Evolutionary conservation across 805 yeast species (phyloP).

Genomic region (Candida sanyiensis): DNA sequence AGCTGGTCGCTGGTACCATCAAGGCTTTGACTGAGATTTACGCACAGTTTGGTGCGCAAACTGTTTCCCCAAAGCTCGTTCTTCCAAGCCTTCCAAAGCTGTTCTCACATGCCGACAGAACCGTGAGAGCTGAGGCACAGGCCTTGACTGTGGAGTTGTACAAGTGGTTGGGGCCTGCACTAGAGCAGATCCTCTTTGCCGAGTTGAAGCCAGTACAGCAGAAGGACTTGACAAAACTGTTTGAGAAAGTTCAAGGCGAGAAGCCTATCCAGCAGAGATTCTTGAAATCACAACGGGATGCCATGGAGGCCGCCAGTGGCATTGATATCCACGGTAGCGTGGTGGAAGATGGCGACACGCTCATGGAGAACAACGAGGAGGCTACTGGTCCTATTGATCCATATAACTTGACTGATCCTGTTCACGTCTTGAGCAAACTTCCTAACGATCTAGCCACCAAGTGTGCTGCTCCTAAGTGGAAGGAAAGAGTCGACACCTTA

Average conservation of each 20-base stretch:
- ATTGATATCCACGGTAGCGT: conserved; percentile 9
- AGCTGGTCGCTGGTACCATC: conserved; percentile 64
- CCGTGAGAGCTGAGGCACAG: conserved; percentile 76
- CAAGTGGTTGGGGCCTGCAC: conserved; percentile 60
- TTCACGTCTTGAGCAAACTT: conserved; percentile 55
- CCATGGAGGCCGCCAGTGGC: conserved; percentile 25
- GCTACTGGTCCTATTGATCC: conserved; percentile 45
- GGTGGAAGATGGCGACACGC: conserved; percentile 20
- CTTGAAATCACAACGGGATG: conserved; percentile 47
- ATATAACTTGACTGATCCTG: conserved; percentile 64
- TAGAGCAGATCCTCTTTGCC: conserved; percentile 55
- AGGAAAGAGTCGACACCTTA: conserved; percentile 81
- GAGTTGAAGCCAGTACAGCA: conserved; percentile 88
- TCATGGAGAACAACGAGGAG: conserved; percentile 26
- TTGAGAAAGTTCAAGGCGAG: conserved; percentile 44
- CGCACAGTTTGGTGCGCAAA: conserved; percentile 54
- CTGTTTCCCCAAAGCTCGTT: conserved; percentile 51
- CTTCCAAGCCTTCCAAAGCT: conserved; percentile 57
- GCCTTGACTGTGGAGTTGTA: conserved; percentile 62
- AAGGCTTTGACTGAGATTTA: conserved; percentile 48
- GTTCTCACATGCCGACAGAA: conserved; percentile 81
- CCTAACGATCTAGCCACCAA: conserved; percentile 56
- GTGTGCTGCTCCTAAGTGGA: conserved; percentile 72
- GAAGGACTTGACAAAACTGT: conserved; percentile 68
- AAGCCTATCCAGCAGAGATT: conserved; percentile 49